phyloP scores from a whole-genome alignment of 306 rosid genomes.

The Fagus sylvatica region DNA sequence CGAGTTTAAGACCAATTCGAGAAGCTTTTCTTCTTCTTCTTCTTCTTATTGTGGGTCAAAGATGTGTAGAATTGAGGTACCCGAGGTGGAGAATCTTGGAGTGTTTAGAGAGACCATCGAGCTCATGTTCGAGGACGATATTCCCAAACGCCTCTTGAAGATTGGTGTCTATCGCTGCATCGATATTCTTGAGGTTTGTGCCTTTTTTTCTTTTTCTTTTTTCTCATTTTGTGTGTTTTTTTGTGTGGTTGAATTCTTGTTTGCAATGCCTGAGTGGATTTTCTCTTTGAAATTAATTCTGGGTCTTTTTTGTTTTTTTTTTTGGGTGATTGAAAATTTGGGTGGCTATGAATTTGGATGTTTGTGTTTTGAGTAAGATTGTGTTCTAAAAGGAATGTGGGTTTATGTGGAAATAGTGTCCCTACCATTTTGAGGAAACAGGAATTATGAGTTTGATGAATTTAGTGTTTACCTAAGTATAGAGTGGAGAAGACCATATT shows the following conservation, averaged over 20 bases:
- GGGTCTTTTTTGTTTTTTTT: neutral
- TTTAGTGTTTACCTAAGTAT: neutral
- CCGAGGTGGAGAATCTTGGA: conserved; percentile 76
- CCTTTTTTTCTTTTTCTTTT: neutral
- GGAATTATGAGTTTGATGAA: neutral
- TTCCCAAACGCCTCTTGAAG: conserved; percentile 52
- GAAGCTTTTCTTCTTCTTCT: conserved; percentile 20
- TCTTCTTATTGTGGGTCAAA: conserved; percentile 20
- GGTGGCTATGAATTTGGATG: neutral
- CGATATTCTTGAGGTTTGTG: conserved; percentile 77
- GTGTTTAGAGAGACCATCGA: conserved; percentile 73
- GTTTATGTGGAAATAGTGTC: neutral
- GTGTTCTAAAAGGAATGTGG: neutral
- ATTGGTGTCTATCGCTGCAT: conserved; percentile 76
- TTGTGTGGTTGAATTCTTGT: neutral
- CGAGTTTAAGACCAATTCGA: conserved; percentile 42
- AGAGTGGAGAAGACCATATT: neutral
- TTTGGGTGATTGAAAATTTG: neutral
- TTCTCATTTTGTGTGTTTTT: neutral
- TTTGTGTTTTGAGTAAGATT: neutral
- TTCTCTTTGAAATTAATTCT: neutral
- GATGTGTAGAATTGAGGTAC: conserved; percentile 83
- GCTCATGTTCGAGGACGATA: conserved; percentile 80
- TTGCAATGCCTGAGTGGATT: neutral
- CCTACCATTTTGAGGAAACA: neutral